A percentile compares a stretch with the other conserved stretches of the same genome.
phyloP scores from a whole-genome alignment of 192 early-diverging fungal genomes.

The Neocallimastix lanati region DNA sequence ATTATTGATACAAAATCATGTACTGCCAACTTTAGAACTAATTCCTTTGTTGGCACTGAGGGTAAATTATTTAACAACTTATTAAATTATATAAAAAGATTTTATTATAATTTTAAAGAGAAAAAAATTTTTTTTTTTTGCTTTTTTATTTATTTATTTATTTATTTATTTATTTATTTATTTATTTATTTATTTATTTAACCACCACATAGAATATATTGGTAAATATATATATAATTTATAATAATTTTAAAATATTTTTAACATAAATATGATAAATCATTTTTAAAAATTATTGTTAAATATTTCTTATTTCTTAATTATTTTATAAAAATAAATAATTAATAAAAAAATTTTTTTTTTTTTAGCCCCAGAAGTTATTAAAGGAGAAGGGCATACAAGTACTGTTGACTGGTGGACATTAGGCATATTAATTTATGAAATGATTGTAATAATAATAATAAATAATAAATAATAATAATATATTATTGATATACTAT shows the following conservation, averaged over 20 bases:
- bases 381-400: constrained; percentile 85
- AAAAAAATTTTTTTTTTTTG: too few relatives aligned
- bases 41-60: constrained; percentile 97
- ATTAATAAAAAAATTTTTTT: too few relatives aligned
- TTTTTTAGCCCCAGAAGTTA: constrained; percentile 85
- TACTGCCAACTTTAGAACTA: constrained; percentile 71
- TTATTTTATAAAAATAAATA: too few relatives aligned
- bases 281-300: too few relatives aligned
- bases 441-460: constrained; percentile 49
- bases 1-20: constrained; percentile 75
- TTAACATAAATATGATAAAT: too few relatives aligned
- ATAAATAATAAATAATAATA: too few relatives aligned
- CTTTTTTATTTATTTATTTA: background rate
- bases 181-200: background rate
- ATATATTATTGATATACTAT: too few relatives aligned
- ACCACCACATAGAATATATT: constrained; percentile 58
- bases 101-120: too few relatives aligned
- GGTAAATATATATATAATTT: constrained; percentile 4
- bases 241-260: too few relatives aligned
- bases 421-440: constrained; percentile 87
- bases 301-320: too few relatives aligned
- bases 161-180: background rate
- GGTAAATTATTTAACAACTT: constrained; percentile 16
- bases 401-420: constrained; percentile 94
- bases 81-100: too few relatives aligned